phyloP scores from a whole-genome alignment of 2,329 filamentous ascomycete species.

The Phaeosphaeria sp. region DNA sequence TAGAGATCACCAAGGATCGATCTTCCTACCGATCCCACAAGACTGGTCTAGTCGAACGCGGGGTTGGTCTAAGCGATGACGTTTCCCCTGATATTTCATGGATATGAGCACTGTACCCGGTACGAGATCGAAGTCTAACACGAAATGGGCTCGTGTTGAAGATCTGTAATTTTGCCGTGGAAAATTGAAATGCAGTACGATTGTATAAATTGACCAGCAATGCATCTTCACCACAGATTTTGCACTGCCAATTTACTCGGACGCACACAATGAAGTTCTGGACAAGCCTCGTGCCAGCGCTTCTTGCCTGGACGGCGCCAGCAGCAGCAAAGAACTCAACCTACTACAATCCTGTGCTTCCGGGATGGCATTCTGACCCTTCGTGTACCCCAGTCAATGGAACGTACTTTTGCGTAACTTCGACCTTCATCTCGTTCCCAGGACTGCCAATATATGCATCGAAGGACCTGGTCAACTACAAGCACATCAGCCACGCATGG shows the following conservation, averaged over 20 bases:
- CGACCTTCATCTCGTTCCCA: slow-evolving; percentile 60
- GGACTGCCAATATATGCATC: slow-evolving; percentile 60
- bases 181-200: background rate
- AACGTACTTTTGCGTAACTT: slow-evolving; percentile 60
- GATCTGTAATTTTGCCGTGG: background rate
- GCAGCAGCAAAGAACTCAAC: slow-evolving; percentile 10
- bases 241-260: background rate
- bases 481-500: slow-evolving; percentile 23
- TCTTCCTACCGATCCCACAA: background rate
- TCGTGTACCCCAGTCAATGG: slow-evolving; percentile 50
- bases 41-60: background rate
- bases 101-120: background rate
- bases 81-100: background rate
- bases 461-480: slow-evolving; percentile 49
- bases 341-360: slow-evolving; percentile 54
- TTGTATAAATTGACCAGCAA: background rate
- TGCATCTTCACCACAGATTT: background rate
- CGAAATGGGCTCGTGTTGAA: background rate
- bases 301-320: background rate
- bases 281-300: background rate
- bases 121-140: background rate
- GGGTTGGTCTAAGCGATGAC: background rate
- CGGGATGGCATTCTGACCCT: slow-evolving; percentile 59
- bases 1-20: background rate
- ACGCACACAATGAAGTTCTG: background rate